These are phyloP conservation scores for Hypericum perforatum DNA, from an alignment of 345 rosid species.

Conservation along the genomic window DNA sequence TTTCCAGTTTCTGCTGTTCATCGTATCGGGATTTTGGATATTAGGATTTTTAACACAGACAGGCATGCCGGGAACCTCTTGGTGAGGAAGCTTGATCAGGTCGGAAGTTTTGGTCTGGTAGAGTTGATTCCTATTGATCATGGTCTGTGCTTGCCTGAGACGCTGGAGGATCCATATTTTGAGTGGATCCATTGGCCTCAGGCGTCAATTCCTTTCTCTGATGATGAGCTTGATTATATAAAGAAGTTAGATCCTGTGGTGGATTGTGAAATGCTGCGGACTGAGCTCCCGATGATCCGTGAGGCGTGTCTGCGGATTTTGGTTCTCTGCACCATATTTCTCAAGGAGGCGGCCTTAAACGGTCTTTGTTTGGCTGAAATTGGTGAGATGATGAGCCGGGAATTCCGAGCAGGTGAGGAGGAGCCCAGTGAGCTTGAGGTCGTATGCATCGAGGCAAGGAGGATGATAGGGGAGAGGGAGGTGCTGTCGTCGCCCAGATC, in stretches of 20 bases:
- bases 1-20: constrained; percentile 89
- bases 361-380: constrained; percentile 92
- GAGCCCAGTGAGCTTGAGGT: constrained; percentile 97
- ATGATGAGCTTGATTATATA: constrained; percentile 85
- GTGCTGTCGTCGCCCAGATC: constrained; percentile 48
- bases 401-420: constrained; percentile 73
- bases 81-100: constrained; percentile 65
- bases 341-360: constrained; percentile 69
- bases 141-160: constrained; percentile 94
- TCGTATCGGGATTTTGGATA: constrained; percentile 81
- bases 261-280: constrained; percentile 72
- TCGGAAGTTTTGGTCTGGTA: constrained; percentile 66
- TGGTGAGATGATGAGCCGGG: constrained; percentile 99
- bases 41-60: constrained; percentile 87
- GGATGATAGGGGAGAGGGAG: constrained; percentile 52
- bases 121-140: constrained; percentile 96
- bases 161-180: constrained; percentile 95
- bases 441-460: constrained; percentile 78
- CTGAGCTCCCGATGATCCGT: constrained; percentile 88
- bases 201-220: constrained; percentile 95
- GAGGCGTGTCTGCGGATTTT: constrained; percentile 83
- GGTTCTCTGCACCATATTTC: constrained; percentile 72
- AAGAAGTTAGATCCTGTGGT: constrained; percentile 44
- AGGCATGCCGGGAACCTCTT: constrained; percentile 95
- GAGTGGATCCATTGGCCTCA: constrained; percentile 99